A percentile compares a stretch with the other conserved stretches of the same genome.
Conservation (phyloP, 1,284 basidiomycete species). For the Microbotryum silenes-acaulis region DNA sequence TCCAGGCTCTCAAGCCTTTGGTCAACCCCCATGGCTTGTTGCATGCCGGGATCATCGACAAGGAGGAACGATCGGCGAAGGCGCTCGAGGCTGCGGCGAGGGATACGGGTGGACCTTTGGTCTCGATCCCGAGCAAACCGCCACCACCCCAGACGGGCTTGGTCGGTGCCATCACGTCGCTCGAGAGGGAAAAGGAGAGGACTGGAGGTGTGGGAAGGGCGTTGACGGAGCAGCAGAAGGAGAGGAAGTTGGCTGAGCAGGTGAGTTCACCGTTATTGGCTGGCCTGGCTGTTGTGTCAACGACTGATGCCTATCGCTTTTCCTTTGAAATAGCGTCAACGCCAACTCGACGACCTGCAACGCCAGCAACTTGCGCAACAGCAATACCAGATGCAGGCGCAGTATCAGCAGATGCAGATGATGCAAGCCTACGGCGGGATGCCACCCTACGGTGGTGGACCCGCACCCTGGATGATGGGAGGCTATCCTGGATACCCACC, state of each 20-base stretch:
- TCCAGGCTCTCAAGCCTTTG: constrained; percentile 22
- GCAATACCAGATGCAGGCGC: constrained; percentile 16
- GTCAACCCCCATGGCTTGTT: constrained; percentile 57
- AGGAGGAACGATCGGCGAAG: constrained; percentile 89
- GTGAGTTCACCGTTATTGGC: not conserved
- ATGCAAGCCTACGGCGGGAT: constrained; percentile 48
- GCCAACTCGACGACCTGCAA: constrained; percentile 83
- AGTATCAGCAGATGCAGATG: constrained; percentile 53
- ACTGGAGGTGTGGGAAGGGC: constrained; percentile 91
- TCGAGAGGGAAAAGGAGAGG: constrained; percentile 86
- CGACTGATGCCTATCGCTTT: not conserved
- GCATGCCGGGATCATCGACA: constrained; percentile 89
- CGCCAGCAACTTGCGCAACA: constrained; percentile 61
- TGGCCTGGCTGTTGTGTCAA: not conserved
- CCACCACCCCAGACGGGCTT: constrained; percentile 92
- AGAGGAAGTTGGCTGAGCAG: constrained; percentile 63
- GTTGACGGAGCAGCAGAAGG: constrained; percentile 87
- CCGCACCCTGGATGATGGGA: constrained; percentile 38
- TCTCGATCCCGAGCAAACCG: constrained; percentile 89
- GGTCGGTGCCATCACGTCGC: constrained; percentile 87
- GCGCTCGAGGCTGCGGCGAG: constrained; percentile 86
- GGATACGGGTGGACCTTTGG: constrained; percentile 76
- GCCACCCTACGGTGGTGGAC: constrained; percentile 17
- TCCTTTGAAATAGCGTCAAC: constrained; percentile 68
- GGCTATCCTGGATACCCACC: constrained; percentile 41